Conservation (phyloP, 1,284 basidiomycete species). For the Somion occarium region DNA sequence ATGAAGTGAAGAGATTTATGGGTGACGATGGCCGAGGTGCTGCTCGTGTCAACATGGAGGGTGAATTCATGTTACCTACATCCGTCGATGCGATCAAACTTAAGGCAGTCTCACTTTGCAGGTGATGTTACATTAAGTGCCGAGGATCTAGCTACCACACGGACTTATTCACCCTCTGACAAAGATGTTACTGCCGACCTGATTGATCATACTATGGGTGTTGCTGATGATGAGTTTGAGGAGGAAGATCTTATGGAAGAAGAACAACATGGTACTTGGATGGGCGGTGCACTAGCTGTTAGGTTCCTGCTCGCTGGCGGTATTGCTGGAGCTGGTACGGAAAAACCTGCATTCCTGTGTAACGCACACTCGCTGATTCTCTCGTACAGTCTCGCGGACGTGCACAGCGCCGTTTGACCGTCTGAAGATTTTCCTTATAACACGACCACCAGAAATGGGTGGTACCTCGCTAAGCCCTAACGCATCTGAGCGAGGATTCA, state of each 20-base stretch:
- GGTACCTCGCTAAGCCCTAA: slow-evolving; percentile 43
- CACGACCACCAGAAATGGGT: slow-evolving; percentile 66
- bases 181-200: slow-evolving; percentile 23
- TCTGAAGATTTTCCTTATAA: slow-evolving; percentile 96
- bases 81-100: background rate
- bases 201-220: slow-evolving; percentile 24
- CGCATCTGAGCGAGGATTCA: slow-evolving; percentile 52
- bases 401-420: slow-evolving; percentile 98
- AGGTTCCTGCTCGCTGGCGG: slow-evolving; percentile 94
- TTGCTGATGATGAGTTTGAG: slow-evolving; percentile 35
- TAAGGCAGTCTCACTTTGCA: slow-evolving; percentile 25
- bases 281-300: slow-evolving; percentile 73
- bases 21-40: slow-evolving; percentile 74
- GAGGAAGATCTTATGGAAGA: slow-evolving; percentile 46
- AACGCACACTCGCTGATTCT: background rate
- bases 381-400: slow-evolving; percentile 76
- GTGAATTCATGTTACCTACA: slow-evolving; percentile 38
- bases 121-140: slow-evolving; percentile 74
- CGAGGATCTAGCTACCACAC: slow-evolving; percentile 44
- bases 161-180: slow-evolving; percentile 16
- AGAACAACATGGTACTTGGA: slow-evolving; percentile 58
- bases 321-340: slow-evolving; percentile 84
- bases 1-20: slow-evolving; percentile 72
- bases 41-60: slow-evolving; percentile 84
- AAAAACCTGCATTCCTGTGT: slow-evolving; percentile 4